These are phyloP conservation scores for Globisporangium alternatum DNA, from an alignment of 352 stramenopile genomes.

Conservation along the genomic window DNA sequence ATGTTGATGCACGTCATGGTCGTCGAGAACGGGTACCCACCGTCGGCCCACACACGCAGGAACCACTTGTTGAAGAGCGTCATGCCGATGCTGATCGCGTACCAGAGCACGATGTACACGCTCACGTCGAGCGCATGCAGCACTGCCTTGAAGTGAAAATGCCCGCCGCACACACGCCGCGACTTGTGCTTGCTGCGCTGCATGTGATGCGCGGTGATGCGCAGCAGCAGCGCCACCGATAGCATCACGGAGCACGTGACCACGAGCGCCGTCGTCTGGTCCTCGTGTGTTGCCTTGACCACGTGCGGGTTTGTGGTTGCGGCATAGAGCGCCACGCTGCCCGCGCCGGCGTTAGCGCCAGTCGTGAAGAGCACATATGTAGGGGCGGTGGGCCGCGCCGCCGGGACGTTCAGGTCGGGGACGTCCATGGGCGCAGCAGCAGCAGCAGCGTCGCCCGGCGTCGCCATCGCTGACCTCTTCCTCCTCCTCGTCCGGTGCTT, in stretches of 20 bases:
- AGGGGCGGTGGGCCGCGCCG: conserved; percentile 2
- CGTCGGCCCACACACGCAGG: conserved; percentile 60
- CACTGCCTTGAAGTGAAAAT: conserved; percentile 22
- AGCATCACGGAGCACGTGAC: conserved; percentile 62
- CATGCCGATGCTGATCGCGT: conserved; percentile 83
- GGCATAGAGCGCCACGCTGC: neutral
- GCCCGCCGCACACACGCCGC: conserved; percentile 15
- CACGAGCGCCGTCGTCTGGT: conserved; percentile 53
- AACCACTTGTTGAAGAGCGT: conserved; percentile 88
- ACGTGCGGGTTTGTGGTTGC: neutral
- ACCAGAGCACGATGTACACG: conserved; percentile 75
- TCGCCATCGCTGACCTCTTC: neutral
- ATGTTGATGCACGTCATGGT: conserved; percentile 84
- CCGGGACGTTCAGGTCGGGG: conserved; percentile 5
- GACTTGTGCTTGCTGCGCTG: conserved; percentile 23
- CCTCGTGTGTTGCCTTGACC: conserved; percentile 18
- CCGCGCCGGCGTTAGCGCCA: conserved; percentile 3
- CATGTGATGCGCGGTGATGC: conserved; percentile 37
- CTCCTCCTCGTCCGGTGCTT: neutral
- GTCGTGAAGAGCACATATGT: neutral
- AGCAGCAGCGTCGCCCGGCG: neutral
- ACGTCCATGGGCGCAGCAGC: neutral
- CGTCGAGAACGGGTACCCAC: conserved; percentile 70
- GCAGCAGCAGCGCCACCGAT: conserved; percentile 44
- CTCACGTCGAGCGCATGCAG: conserved; percentile 67